Base-by-base conservation (phyloP, 1,284 basidiomycete species). In the Tranzscheliella williamsii region DNA sequence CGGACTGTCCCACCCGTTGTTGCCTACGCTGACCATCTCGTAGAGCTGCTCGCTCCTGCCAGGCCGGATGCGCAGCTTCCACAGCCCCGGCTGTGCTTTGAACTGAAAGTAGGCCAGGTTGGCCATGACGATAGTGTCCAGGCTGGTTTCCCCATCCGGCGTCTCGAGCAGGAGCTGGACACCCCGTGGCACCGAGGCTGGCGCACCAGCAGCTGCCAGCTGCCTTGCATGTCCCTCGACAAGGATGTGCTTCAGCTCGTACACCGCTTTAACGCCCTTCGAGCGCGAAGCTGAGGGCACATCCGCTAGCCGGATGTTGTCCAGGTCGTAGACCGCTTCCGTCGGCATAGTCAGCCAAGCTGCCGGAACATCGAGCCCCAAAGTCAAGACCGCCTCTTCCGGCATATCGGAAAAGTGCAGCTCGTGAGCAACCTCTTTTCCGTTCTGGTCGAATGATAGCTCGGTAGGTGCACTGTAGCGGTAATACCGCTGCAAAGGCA, bases 101-200 rank as follows among this genome's bases (percentile, higher is more conserved):
- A 98, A 92, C 78, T 98, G 95, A 57, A 96, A 82, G 79, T 98
- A 98, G 3, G 94, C 95, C 8, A 97, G 81, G 74, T 97, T 98
- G 5, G 90, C 91, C 67, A 96, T 91, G 35, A 97, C 87, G 56
- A 79, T 80, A 26, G 79, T 80, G 26, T 76, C 73, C 27, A 73
- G 47, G n/a, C 42, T 48, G 22, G 46, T 37, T 15, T 30, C 30
- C 6, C 42, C 53, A 37, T 76, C 68, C 6, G 64, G 62, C 5
- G 68, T 69, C 35, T 67, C 55, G 7, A 76, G 44, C 13, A 73
- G 38, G 11, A 76, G 41, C 88, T 90, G 62, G 23, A 74, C 40
- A 7, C 70, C 70, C 6, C 62, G 83, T 69, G 95, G 88, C 2
- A 96, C 72, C 91, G 91, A 2, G 1, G 26, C 92, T 80, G 4